A percentile compares a stretch with the other conserved stretches of the same genome.
Conservation (phyloP, 768 basidiomycete genomes). For the Kwoniella sp. region DNA sequence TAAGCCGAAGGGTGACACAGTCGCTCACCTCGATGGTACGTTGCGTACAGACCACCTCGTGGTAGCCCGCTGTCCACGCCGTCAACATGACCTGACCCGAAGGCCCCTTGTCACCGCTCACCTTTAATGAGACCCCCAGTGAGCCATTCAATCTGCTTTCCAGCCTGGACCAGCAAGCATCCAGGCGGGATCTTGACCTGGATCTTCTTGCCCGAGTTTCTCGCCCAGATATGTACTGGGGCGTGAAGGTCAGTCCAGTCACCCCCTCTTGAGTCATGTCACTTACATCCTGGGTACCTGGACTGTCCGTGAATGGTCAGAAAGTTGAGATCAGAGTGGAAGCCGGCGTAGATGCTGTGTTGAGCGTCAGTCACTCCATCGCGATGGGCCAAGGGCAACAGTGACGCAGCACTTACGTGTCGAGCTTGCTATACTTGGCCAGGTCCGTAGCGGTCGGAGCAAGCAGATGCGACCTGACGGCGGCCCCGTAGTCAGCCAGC, state of each 20-base stretch:
- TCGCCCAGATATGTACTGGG: constrained; percentile 84
- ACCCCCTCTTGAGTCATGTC: background rate
- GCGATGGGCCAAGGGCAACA: background rate
- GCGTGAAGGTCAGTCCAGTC: background rate
- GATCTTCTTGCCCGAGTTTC: constrained; percentile 86
- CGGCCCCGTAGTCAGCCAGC: background rate
- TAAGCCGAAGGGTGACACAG: background rate
- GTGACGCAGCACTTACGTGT: constrained; percentile 25
- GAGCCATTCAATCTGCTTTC: constrained; percentile 88
- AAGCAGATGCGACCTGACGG: constrained; percentile 71
- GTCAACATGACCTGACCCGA: background rate
- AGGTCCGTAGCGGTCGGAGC: constrained; percentile 93
- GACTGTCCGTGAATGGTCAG: constrained; percentile 54
- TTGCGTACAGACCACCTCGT: constrained; percentile 88
- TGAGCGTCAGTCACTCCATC: background rate
- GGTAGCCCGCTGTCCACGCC: constrained; percentile 65
- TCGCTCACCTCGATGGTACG: constrained; percentile 64
- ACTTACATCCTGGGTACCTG: constrained; percentile 38
- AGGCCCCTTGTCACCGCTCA: constrained; percentile 1
- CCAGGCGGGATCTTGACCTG: constrained; percentile 78
- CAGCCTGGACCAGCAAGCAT: constrained; percentile 85
- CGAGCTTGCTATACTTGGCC: constrained; percentile 60
- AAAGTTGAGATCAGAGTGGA: constrained; percentile 91
- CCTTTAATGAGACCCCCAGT: constrained; percentile 65
- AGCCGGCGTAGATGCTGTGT: constrained; percentile 78